Conservation (phyloP, 306 rosid species). For the Mimosa bimucronata region DNA sequence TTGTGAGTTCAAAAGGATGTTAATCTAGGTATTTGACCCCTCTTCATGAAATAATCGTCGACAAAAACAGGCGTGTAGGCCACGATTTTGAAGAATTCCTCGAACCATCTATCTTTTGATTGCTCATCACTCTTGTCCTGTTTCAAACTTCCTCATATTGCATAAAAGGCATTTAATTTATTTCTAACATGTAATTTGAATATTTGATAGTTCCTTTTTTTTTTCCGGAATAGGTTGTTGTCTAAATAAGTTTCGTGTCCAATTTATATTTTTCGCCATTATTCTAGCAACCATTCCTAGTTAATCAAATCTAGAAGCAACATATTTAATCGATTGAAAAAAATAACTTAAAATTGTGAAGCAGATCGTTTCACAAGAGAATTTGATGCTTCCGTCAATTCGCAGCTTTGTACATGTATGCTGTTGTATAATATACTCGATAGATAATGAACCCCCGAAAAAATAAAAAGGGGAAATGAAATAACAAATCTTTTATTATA, state of each 20-base stretch:
- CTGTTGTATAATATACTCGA: background rate
- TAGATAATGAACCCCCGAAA: background rate
- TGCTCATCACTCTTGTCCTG: background rate
- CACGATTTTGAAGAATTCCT: background rate
- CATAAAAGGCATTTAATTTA: no score
- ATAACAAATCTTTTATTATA: background rate
- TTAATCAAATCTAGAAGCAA: background rate
- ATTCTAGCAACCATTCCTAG: background rate
- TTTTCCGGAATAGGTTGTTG: background rate
- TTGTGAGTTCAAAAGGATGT: background rate
- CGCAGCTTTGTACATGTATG: background rate
- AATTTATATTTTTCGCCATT: background rate
- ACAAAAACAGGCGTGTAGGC: background rate
- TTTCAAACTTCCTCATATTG: background rate
- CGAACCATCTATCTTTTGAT: background rate
- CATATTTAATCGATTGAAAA: background rate
- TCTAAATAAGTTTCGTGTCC: background rate
- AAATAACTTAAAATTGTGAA: background rate
- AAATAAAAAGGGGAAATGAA: background rate
- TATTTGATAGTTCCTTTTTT: background rate
- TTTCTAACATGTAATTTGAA: no score
- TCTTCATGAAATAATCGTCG: background rate
- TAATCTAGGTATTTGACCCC: background rate
- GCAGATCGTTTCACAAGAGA: background rate
- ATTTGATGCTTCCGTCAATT: background rate